phyloP scores from a whole-genome alignment of 345 rosid genomes.

The Hevea brasiliensis region DNA sequence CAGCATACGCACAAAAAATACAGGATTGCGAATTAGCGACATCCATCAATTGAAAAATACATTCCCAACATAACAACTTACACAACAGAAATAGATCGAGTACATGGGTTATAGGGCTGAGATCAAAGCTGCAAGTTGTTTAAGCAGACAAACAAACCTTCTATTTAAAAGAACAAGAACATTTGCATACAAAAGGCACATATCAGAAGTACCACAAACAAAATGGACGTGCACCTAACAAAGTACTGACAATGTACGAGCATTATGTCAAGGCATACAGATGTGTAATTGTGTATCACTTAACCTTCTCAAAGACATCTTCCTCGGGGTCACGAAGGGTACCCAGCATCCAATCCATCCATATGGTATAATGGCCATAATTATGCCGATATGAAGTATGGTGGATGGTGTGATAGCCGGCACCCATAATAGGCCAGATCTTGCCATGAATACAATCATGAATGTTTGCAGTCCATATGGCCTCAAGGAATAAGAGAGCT shows the following conservation, averaged over 20 bases:
- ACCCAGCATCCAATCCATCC: slow-evolving; percentile 99
- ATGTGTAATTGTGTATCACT: neutral
- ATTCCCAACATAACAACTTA: neutral
- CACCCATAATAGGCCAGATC: slow-evolving; percentile 94
- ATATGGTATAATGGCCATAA: slow-evolving; percentile 92
- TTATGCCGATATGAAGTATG: slow-evolving; percentile 96
- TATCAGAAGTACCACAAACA: neutral
- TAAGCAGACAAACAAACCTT: neutral
- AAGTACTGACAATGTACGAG: neutral
- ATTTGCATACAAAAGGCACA: slow-evolving; percentile 12
- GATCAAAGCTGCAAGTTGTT: neutral
- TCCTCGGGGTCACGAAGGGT: slow-evolving; percentile 74
- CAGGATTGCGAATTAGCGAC: neutral
- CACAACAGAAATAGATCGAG: neutral
- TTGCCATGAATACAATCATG: slow-evolving; percentile 89
- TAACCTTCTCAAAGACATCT: slow-evolving; percentile 30
- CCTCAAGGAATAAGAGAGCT: slow-evolving; percentile 73
- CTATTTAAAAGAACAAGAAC: neutral
- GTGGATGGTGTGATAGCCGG: slow-evolving; percentile 96
- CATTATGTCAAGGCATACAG: neutral
- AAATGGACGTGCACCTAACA: neutral
- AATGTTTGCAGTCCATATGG: slow-evolving; percentile 86
- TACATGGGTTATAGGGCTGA: neutral
- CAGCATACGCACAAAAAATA: neutral
- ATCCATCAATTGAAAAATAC: neutral